Conservation (phyloP, 2,329 filamentous ascomycete genomes). For the Fonsecaea pugnacius region DNA sequence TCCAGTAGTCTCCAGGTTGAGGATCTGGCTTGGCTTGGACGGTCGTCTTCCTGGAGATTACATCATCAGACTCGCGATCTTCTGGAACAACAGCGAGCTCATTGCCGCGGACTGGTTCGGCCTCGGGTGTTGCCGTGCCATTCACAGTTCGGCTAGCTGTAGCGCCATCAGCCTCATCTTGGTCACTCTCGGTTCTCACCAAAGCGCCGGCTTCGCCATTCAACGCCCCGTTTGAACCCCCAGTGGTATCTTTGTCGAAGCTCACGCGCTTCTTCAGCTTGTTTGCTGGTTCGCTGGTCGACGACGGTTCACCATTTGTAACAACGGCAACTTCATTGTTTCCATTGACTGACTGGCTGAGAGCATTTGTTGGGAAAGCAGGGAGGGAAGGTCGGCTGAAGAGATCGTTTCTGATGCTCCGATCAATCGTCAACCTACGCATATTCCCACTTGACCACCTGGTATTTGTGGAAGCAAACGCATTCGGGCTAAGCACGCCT, state of each 20-base stretch:
- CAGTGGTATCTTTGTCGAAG: constrained; percentile 73
- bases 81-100: constrained; percentile 81
- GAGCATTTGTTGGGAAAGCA: constrained; percentile 44
- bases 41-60: constrained; percentile 39
- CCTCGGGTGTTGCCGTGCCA: constrained; percentile 43
- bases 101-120: constrained; percentile 70
- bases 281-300: constrained; percentile 37
- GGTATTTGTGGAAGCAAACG: constrained; percentile 72
- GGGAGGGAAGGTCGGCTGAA: constrained; percentile 53
- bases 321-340: constrained; percentile 36
- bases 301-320: constrained; percentile 48
- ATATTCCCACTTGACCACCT: constrained; percentile 72
- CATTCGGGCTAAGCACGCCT: constrained; percentile 82
- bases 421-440: constrained; percentile 92
- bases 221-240: constrained; percentile 44
- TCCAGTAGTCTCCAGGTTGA: constrained; percentile 81
- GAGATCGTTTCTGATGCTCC: constrained; percentile 72
- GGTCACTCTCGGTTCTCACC: constrained; percentile 53
- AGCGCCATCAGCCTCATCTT: constrained; percentile 54
- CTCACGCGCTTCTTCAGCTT: constrained; percentile 82
- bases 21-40: constrained; percentile 49
- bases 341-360: constrained; percentile 30
- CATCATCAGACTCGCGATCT: constrained; percentile 52
- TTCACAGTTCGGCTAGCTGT: constrained; percentile 57
- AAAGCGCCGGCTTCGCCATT: constrained; percentile 56